A percentile compares a stretch with the other conserved stretches of the same genome.
Conservation (phyloP, 306 rosid species). For the Quercus aquifolioides region DNA sequence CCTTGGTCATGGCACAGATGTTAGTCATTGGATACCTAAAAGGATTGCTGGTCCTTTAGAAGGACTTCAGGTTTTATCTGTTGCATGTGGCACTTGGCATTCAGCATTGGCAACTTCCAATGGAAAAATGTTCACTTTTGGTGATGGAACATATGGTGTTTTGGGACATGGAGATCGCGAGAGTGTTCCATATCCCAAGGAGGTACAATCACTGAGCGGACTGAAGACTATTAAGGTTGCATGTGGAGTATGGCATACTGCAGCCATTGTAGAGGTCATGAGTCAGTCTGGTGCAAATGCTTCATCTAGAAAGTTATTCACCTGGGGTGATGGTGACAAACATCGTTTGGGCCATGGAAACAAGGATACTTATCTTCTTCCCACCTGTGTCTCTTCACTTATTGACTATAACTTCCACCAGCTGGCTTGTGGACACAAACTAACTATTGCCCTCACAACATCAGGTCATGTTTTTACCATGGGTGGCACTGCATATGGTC, state of each 20-base stretch:
- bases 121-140: conserved; percentile 85
- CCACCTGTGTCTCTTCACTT: conserved; percentile 84
- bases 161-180: conserved; percentile 87
- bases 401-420: conserved; percentile 79
- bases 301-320: conserved; percentile 64
- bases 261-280: conserved; percentile 84
- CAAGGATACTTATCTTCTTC: conserved; percentile 75
- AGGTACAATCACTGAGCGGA: conserved; percentile 71
- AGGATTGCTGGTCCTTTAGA: conserved; percentile 65
- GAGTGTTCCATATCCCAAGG: conserved; percentile 67
- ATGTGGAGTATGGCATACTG: conserved; percentile 98
- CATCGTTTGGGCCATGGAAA: conserved; percentile 82
- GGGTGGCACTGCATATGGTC: conserved; percentile 75
- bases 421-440: conserved; percentile 78
- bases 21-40: conserved; percentile 80
- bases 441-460: conserved; percentile 83
- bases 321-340: conserved; percentile 98
- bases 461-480: conserved; percentile 93
- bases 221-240: conserved; percentile 74
- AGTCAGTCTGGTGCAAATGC: conserved; percentile 42
- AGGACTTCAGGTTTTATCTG: conserved; percentile 78
- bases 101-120: conserved; percentile 71
- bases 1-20: conserved; percentile 88
- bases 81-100: conserved; percentile 96
- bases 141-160: conserved; percentile 91